These are phyloP conservation scores for Termitomyces bulborhizus DNA, from an alignment of 768 basidiomycete genomes.

Conservation along the genomic window DNA sequence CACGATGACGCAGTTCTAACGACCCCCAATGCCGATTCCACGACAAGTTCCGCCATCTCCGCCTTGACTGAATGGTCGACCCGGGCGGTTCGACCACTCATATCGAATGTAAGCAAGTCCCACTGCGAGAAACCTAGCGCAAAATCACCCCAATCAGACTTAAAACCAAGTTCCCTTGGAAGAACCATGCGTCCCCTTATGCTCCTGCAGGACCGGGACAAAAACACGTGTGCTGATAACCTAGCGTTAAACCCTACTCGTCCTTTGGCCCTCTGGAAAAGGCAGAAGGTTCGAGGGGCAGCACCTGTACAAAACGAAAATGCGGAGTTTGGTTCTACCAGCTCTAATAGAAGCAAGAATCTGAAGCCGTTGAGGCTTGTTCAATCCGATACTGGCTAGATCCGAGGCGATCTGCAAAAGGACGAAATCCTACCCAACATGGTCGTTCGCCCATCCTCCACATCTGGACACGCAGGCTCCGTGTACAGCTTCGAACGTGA, in stretches of 20 bases:
- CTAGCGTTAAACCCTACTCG: slow-evolving; percentile 29
- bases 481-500: slow-evolving; percentile 36
- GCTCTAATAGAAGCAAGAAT: slow-evolving; percentile 35
- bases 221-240: slow-evolving; percentile 23
- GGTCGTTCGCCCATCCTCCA: slow-evolving; percentile 56
- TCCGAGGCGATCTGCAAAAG: slow-evolving; percentile 51
- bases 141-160: slow-evolving; percentile 18
- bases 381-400: slow-evolving; percentile 58
- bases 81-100: slow-evolving; percentile 45
- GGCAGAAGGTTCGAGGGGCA: slow-evolving; percentile 31
- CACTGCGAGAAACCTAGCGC: slow-evolving; percentile 21
- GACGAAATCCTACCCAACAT: slow-evolving; percentile 54
- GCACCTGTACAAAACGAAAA: slow-evolving; percentile 31
- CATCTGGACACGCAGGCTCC: slow-evolving; percentile 35
- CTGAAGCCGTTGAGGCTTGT: slow-evolving; percentile 56
- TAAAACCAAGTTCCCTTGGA: slow-evolving; percentile 33
- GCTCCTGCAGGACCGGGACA: slow-evolving; percentile 55
- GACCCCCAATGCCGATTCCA: slow-evolving; percentile 16
- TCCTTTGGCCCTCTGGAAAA: slow-evolving; percentile 55
- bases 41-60: slow-evolving; percentile 25
- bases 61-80: slow-evolving; percentile 42
- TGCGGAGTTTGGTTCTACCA: slow-evolving; percentile 26
- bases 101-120: slow-evolving; percentile 39
- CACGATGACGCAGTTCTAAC: slow-evolving; percentile 16
- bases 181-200: slow-evolving; percentile 55